Percentiles rank a stretch among this genome's conserved stretches.
These are phyloP conservation scores for Hippophae gyantsensis DNA, from an alignment of 306 rosid species.

Conservation along the genomic window DNA sequence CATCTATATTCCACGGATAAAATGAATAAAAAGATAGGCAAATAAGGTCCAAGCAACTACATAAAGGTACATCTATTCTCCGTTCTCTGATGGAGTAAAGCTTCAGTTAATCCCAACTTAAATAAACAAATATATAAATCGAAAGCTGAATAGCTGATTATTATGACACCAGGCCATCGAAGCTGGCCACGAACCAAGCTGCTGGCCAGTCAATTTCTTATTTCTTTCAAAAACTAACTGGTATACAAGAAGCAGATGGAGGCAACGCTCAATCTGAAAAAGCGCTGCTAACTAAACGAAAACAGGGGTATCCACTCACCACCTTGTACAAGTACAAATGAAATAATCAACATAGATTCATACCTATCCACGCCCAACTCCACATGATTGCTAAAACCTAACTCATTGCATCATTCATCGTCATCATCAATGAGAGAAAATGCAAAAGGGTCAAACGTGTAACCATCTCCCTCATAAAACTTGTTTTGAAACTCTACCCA, in stretches of 20 bases:
- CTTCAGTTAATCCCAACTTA: not conserved
- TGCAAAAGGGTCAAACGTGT: conserved; percentile 72
- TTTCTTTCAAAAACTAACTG: conserved; percentile 28
- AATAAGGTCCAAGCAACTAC: not conserved
- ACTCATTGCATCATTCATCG: conserved; percentile 39
- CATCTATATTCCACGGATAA: too few species aligned
- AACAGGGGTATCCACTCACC: conserved; percentile 19
- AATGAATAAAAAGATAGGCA: too few species aligned
- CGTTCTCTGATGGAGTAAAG: not conserved
- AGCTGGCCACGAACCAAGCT: conserved; percentile 22
- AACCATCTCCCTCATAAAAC: conserved; percentile 89
- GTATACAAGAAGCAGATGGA: conserved; percentile 25
- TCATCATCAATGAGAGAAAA: conserved; percentile 43
- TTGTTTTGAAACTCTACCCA: conserved; percentile 98
- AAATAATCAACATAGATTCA: conserved; percentile 48
- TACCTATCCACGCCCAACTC: conserved; percentile 36
- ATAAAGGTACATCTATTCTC: not conserved
- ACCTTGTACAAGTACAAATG: conserved; percentile 33
- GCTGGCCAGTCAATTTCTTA: conserved; percentile 29
- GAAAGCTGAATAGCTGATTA: conserved; percentile 2
- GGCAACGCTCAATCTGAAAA: conserved; percentile 23
- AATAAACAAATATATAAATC: conserved; percentile 7
- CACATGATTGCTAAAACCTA: conserved; percentile 6
- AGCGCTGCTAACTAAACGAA: conserved; percentile 19
- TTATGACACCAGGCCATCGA: conserved; percentile 38